Base-by-base conservation (phyloP, 768 basidiomycete species). In the Cantharellus cinnabarinus region DNA sequence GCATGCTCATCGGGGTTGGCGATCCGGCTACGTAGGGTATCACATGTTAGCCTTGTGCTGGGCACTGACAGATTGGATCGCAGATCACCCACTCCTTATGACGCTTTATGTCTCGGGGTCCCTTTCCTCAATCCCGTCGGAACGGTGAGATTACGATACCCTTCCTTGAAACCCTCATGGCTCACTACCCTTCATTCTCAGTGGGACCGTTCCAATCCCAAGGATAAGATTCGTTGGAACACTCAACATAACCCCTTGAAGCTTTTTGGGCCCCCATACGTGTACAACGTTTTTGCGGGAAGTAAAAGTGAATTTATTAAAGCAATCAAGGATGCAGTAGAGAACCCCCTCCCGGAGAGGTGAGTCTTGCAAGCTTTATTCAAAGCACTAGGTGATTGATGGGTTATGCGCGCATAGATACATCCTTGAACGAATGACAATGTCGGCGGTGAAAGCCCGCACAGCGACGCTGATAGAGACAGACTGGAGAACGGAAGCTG, bases 121-220 rank as follows among this genome's bases (percentile, higher is more conserved):
- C 68, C 68, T 2, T 69, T 69, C 60, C 65, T 69, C 61, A 68
- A 68, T 58, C 67, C 67, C 2, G 60, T 69, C 59, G 7, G 14
- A 7, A 37, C 10, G 7, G 52, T 54, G 38, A 10, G 35, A 14
- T 10, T 37, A 7, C 52, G 38, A 10, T 10, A 29, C 10, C 44
- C 29, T 29, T 37, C 52, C 52, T 54, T 10, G 10, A 10, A 10
- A 10, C 0, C 14, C 10, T 7, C 52, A 10, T 7, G 7, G 14
- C 10, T 54, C 10, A 54, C 7, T 54, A 37, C 14, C 7, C 7
- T 7, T 54, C 35, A 56, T 59, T 60, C 44, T 35, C 51, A 64
- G 3, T 65, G 65, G 64, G 62, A 66, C 58, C 39, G 44, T 3
- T 52, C 63, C 4, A 41, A 67, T 34, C 67, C 65, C 1, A 59